A percentile compares a stretch with the other conserved stretches of the same genome.
phyloP scores from a whole-genome alignment of 2,329 filamentous ascomycete species.

The Colletotrichum sp. region DNA sequence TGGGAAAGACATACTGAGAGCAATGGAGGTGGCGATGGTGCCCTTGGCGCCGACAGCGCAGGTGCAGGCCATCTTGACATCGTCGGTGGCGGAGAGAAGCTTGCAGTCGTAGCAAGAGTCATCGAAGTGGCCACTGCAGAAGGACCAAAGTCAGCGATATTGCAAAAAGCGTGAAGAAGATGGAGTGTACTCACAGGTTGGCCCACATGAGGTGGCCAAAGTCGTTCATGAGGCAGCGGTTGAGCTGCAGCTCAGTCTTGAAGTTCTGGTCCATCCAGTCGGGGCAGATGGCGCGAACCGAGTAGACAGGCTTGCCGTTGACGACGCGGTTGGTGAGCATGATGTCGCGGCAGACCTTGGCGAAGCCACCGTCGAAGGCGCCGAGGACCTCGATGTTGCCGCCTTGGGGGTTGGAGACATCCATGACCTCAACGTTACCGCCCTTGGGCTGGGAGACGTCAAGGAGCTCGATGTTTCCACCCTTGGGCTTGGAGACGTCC shows the following conservation, averaged over 20 bases:
- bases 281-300: slow-evolving; percentile 1
- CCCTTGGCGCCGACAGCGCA: not conserved
- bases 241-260: slow-evolving; percentile 11
- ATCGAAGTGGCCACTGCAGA: not conserved
- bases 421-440: not conserved
- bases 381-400: not conserved
- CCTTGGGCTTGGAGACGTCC: not conserved
- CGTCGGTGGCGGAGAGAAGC: not conserved
- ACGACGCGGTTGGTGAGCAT: not conserved
- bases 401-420: not conserved
- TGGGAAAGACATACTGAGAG: not conserved
- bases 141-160: not conserved
- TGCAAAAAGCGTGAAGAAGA: too few relatives aligned
- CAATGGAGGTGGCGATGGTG: not conserved
- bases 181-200: not conserved
- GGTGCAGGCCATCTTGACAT: not conserved
- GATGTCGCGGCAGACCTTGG: not conserved
- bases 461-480: not conserved
- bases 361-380: not conserved
- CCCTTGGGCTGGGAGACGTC: not conserved
- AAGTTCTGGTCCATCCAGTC: not conserved
- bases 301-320: not conserved
- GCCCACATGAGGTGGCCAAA: slow-evolving; percentile 12
- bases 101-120: slow-evolving; percentile 10
- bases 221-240: slow-evolving; percentile 17